phyloP scores from a whole-genome alignment of 345 rosid genomes.

The Corchorus olitorius region DNA sequence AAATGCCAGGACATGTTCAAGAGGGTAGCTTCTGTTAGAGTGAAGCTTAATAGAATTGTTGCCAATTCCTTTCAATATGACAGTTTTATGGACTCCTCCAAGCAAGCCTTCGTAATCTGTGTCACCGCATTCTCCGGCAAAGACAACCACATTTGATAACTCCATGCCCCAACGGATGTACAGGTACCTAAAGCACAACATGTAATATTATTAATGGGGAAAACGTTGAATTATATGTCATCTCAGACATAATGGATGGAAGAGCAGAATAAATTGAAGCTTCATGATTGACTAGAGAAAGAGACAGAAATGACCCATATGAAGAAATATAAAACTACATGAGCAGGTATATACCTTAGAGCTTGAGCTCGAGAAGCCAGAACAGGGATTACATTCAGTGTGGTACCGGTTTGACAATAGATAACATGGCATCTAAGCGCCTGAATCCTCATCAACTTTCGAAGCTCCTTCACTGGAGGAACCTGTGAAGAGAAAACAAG shows the following conservation, averaged over 20 bases:
- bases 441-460: slow-evolving; percentile 68
- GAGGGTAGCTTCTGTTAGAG: slow-evolving; percentile 59
- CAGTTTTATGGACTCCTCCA: slow-evolving; percentile 67
- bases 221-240: neutral
- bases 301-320: neutral
- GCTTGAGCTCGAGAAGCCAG: slow-evolving; percentile 85
- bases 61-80: slow-evolving; percentile 55
- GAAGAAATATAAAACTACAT: neutral
- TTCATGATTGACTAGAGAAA: neutral
- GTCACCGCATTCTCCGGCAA: slow-evolving; percentile 75
- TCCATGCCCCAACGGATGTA: slow-evolving; percentile 74
- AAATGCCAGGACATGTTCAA: slow-evolving; percentile 55
- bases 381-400: slow-evolving; percentile 68
- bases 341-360: slow-evolving; percentile 53
- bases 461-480: slow-evolving; percentile 64
- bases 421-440: slow-evolving; percentile 69
- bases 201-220: neutral
- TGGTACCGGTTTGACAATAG: slow-evolving; percentile 66
- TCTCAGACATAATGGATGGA: neutral
- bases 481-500: slow-evolving; percentile 38
- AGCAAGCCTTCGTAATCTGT: slow-evolving; percentile 76
- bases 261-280: neutral
- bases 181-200: slow-evolving; percentile 49
- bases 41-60: slow-evolving; percentile 44
- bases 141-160: slow-evolving; percentile 53